These are phyloP conservation scores for Entomortierella beljakovae DNA, from an alignment of 192 early-diverging fungal genomes.

Conservation along the genomic window DNA sequence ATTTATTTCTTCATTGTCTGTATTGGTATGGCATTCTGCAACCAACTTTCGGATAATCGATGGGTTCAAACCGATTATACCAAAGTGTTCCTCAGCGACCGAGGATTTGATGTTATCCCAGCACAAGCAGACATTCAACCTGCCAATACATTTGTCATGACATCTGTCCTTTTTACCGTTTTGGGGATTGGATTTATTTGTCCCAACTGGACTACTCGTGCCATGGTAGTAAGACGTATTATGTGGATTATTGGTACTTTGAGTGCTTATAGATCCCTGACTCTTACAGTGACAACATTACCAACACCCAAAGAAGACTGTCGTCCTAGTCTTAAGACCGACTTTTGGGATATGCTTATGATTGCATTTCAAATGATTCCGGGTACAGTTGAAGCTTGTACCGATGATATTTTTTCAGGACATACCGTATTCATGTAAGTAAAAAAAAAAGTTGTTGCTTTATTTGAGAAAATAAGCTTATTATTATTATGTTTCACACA, in stretches of 20 bases:
- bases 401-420: slow-evolving; percentile 60
- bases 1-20: slow-evolving; percentile 43
- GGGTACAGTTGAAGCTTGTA: slow-evolving; percentile 56
- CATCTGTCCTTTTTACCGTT: slow-evolving; percentile 47
- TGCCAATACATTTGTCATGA: slow-evolving; percentile 54
- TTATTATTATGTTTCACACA: too few species aligned
- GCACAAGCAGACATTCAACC: slow-evolving; percentile 33
- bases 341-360: slow-evolving; percentile 52
- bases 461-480: neutral
- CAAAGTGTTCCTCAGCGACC: slow-evolving; percentile 35
- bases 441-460: neutral
- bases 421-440: slow-evolving; percentile 60
- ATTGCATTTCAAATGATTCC: slow-evolving; percentile 47
- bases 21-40: slow-evolving; percentile 53
- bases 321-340: slow-evolving; percentile 34
- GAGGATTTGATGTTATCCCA: slow-evolving; percentile 54
- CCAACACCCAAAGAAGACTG: slow-evolving; percentile 56
- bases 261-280: slow-evolving; percentile 33
- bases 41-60: slow-evolving; percentile 55
- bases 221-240: slow-evolving; percentile 45
- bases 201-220: slow-evolving; percentile 40
- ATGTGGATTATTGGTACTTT: slow-evolving; percentile 53
- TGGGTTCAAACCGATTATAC: slow-evolving; percentile 53
- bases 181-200: slow-evolving; percentile 39
- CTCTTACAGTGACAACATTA: slow-evolving; percentile 50